Base-by-base conservation (phyloP, 768 basidiomycete genomes). In the Mycena sanguinolenta region DNA sequence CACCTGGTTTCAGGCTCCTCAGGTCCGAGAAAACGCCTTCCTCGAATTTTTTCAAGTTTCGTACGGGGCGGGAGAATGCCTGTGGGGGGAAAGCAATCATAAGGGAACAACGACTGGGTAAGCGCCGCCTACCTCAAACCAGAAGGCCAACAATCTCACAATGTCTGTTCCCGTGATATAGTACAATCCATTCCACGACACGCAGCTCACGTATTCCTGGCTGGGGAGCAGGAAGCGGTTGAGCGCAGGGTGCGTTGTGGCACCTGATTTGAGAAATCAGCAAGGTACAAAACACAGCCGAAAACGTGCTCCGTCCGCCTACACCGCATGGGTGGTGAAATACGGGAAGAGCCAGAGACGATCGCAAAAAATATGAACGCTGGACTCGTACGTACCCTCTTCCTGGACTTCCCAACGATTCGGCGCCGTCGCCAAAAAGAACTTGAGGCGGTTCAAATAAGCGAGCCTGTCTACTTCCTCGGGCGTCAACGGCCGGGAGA, bases 141-240 rank as follows among this genome's bases (percentile, higher is more conserved):
- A 89, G 79, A 98, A 97, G 21, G 95, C 92, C 60, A 98, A 85
- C 5, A 96, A 95, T 72, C 97, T 88, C 34, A 98, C 96, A 78
- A 98, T 98, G 81, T 98, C 97, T 7, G 97, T 98, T 34, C 97
- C 97, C 3, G 96, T 97, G 81, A 98, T 95, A 77, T 97, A 95
- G 77, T 95, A 96, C 36, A 94, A 86, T 8, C 95, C 92, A 58
- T 91, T 90, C 97, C 97, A 98, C 21, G 95, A 87, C 13, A 98
- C 94, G 78, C 97, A 98, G 7, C 93, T 91, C 49, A 98, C 94
- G 75, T 91, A 92, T 79, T 95, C 96, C 58, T 93, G 91, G 65
- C 92, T 90, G 0, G 97, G 96, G 19, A 98, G 88, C 44, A 91
- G 86, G 80, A 98, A 98, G 34, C 95, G 88, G 75, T 95, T 93